Evolutionary conservation across 1,284 basidiomycete genomes (phyloP).

Genomic region (Prillingera fragicola): DNA sequence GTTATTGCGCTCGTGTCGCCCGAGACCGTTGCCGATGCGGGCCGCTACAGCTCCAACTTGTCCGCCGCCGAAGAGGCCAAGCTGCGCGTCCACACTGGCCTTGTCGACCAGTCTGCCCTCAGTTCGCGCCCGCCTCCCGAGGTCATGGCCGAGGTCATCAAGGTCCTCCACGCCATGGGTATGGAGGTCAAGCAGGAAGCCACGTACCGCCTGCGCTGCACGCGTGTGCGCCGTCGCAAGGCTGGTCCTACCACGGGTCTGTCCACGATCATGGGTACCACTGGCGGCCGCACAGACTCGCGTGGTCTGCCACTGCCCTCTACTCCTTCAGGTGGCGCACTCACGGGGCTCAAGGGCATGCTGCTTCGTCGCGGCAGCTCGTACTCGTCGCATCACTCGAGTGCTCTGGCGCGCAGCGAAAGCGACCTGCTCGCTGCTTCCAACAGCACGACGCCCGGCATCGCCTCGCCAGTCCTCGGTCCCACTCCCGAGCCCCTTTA

Average conservation of each 20-base stretch:
- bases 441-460: constrained; percentile 30
- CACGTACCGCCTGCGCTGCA: constrained; percentile 80
- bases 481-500: constrained; percentile 58
- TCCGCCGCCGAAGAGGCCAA: constrained; percentile 52
- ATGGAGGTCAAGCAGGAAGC: constrained; percentile 80
- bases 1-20: constrained; percentile 1
- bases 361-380: constrained; percentile 82
- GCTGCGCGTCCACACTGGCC: constrained; percentile 81
- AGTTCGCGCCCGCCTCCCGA: constrained; percentile 77
- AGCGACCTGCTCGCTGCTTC: constrained; percentile 41
- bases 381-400: constrained; percentile 56
- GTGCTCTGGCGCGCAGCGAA: constrained; percentile 28
- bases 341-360: constrained; percentile 71
- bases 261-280: constrained; percentile 25
- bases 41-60: neutral
- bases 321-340: constrained; percentile 57
- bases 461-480: constrained; percentile 17
- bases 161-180: constrained; percentile 81
- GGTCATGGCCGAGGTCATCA: constrained; percentile 77
- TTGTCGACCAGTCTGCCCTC: constrained; percentile 86
- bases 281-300: constrained; percentile 66
- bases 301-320: constrained; percentile 74
- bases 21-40: neutral
- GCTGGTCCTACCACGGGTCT: constrained; percentile 46
- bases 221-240: constrained; percentile 66